Conservation (phyloP, 1,284 basidiomycete genomes). For the Trichosporon asahii region DNA sequence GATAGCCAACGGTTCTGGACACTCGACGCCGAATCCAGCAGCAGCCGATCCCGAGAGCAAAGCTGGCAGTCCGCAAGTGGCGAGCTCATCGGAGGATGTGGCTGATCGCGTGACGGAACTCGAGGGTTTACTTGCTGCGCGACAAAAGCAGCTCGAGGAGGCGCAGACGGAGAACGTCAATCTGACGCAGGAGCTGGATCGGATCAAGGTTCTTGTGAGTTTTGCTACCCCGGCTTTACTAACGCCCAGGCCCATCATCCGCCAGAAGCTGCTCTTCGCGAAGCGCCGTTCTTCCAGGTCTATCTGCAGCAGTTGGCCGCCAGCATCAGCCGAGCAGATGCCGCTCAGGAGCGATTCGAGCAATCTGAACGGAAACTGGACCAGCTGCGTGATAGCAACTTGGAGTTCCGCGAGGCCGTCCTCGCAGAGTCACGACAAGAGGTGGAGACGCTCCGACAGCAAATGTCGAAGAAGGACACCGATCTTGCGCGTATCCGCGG, state of each 20-base stretch:
- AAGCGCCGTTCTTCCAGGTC: constrained; percentile 47
- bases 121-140: background rate
- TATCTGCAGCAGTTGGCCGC: constrained; percentile 43
- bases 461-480: constrained; percentile 61
- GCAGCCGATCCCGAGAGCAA: constrained; percentile 35
- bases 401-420: constrained; percentile 43
- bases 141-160: constrained; percentile 34
- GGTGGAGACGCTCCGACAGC: constrained; percentile 39
- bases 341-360: constrained; percentile 35
- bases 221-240: background rate
- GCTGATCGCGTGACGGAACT: background rate
- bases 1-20: constrained; percentile 54
- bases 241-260: constrained; percentile 35
- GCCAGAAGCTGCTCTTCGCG: constrained; percentile 37
- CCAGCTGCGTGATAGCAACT: constrained; percentile 36
- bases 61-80: background rate
- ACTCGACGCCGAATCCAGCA: constrained; percentile 56
- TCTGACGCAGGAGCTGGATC: constrained; percentile 41
- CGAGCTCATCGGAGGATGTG: background rate
- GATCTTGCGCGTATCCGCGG: constrained; percentile 75
- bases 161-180: constrained; percentile 33
- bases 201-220: constrained; percentile 33
- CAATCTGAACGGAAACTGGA: constrained; percentile 39
- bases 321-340: constrained; percentile 35
- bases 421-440: constrained; percentile 39